phyloP scores from a whole-genome alignment of 306 rosid species.

The Delonix regia region DNA sequence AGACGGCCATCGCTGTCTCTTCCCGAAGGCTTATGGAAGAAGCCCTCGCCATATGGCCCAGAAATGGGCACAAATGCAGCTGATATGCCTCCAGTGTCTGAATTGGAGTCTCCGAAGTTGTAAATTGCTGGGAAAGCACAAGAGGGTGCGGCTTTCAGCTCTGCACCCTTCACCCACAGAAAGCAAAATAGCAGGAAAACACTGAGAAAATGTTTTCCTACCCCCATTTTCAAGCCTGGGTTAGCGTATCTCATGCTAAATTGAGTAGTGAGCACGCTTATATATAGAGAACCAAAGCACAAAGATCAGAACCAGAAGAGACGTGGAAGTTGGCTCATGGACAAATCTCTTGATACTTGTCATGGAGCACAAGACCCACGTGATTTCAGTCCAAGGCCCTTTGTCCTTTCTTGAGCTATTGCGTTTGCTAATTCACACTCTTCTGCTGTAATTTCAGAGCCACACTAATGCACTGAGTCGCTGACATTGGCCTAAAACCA shows the following conservation, averaged over 20 bases:
- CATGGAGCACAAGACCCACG: neutral
- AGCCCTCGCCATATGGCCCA: constrained; percentile 72
- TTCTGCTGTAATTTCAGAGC: neutral
- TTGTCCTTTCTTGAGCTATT: neutral
- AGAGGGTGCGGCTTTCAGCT: constrained; percentile 35
- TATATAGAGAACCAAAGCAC: neutral
- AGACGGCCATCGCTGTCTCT: constrained; percentile 90
- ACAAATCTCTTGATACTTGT: too few relatives aligned
- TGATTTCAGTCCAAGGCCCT: neutral
- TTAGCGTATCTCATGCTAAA: neutral
- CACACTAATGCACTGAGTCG: neutral
- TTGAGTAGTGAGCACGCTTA: neutral
- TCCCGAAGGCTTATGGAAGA: constrained; percentile 72
- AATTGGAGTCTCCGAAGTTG: constrained; percentile 96
- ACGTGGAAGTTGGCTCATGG: too few relatives aligned
- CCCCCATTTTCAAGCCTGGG: constrained; percentile 44
- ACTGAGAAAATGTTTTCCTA: constrained; percentile 16
- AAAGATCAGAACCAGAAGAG: neutral
- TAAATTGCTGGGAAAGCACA: constrained; percentile 84
- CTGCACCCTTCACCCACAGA: constrained; percentile 33
- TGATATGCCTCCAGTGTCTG: constrained; percentile 93
- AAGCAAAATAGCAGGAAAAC: constrained; percentile 42
- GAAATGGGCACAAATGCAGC: constrained; percentile 78
- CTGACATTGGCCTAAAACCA: neutral
- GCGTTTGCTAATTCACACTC: neutral